These are phyloP conservation scores for Hemerocallis citrina DNA, from an alignment of 106 monocot species.

Conservation along the genomic window DNA sequence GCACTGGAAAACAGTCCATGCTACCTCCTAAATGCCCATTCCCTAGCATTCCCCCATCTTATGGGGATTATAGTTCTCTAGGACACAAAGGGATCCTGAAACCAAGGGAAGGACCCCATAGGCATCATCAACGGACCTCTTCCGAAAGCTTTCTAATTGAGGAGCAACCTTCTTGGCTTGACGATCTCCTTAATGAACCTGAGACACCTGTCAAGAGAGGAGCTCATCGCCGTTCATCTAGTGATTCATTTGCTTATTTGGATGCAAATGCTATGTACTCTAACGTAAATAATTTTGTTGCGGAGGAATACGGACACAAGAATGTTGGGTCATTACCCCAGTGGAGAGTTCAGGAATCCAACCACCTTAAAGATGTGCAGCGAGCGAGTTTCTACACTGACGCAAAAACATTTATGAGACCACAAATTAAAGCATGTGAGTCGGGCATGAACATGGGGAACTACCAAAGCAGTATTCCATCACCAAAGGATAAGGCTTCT, in stretches of 20 bases:
- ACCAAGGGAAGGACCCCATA: too few species aligned
- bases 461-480: slow-evolving; percentile 1
- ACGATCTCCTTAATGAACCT: slow-evolving; percentile 82
- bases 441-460: slow-evolving; percentile 6
- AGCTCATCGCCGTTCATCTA: slow-evolving; percentile 63
- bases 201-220: slow-evolving; percentile 55
- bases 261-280: slow-evolving; percentile 21
- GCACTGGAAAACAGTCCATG: slow-evolving; percentile 48
- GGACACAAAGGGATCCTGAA: slow-evolving; percentile 29
- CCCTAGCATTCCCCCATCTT: slow-evolving; percentile 26
- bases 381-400: slow-evolving; percentile 8
- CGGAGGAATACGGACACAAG: slow-evolving; percentile 16
- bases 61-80: slow-evolving; percentile 26
- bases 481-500: slow-evolving; percentile 13
- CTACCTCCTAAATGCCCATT: slow-evolving; percentile 63
- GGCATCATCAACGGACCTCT: slow-evolving; percentile 65
- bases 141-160: slow-evolving; percentile 84
- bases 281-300: slow-evolving; percentile 16
- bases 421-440: slow-evolving; percentile 25
- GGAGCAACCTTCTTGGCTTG: slow-evolving; percentile 96
- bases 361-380: slow-evolving; percentile 17
- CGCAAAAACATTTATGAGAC: slow-evolving; percentile 5
- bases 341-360: slow-evolving; percentile 29
- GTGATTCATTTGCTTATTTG: slow-evolving; percentile 63
- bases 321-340: slow-evolving; percentile 6